phyloP scores from a whole-genome alignment of 345 rosid species.

The Eucalyptus sideroxylon region DNA sequence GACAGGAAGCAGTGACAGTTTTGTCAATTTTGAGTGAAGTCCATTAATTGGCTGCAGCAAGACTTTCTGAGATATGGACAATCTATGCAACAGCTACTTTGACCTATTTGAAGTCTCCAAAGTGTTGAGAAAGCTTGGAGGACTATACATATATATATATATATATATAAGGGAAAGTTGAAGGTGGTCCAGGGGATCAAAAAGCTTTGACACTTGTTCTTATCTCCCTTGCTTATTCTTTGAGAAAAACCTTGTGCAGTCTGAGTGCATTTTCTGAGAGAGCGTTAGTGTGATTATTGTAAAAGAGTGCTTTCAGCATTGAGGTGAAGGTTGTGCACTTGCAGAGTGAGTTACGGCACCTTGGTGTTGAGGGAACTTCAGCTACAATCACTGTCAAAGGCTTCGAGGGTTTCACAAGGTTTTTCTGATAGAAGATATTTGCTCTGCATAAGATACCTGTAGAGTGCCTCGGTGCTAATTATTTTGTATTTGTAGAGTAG shows the following conservation, averaged over 20 bases:
- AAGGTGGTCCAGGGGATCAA: neutral
- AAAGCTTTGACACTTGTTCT: neutral
- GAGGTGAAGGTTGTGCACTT: neutral
- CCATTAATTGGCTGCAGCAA: neutral
- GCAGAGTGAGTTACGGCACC: neutral
- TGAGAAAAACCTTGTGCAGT: neutral
- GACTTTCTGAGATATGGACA: neutral
- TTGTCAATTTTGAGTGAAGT: neutral
- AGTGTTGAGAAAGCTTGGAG: neutral
- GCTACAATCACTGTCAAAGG: neutral
- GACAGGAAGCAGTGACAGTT: neutral
- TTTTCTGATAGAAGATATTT: neutral
- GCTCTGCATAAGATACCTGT: neutral
- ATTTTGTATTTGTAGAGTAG: neutral
- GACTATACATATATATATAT: neutral
- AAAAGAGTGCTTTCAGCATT: neutral
- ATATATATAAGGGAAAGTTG: neutral
- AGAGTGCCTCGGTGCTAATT: neutral
- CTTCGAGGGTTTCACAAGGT: neutral
- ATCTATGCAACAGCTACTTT: neutral
- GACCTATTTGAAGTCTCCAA: neutral
- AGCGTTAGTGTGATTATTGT: neutral
- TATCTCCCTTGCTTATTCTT: neutral
- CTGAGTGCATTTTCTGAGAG: neutral
- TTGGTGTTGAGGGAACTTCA: neutral